A percentile compares a stretch with the other conserved stretches of the same genome.
Conservation (phyloP, 176 grass and related monocot species). For the Neostapfia colusana region DNA sequence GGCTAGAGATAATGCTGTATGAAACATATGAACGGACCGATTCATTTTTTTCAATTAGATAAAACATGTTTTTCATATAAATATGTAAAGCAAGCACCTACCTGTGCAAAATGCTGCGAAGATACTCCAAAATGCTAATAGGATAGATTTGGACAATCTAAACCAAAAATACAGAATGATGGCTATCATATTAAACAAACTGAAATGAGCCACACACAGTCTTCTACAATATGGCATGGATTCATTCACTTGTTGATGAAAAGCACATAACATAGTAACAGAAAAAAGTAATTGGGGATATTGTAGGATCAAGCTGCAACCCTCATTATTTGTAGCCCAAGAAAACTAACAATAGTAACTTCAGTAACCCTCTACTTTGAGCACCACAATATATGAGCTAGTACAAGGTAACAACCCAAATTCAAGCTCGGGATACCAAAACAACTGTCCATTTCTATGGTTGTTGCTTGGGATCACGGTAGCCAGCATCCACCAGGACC, state of each 20-base stretch:
- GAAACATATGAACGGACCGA: neutral
- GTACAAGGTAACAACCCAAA: neutral
- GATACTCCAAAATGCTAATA: neutral
- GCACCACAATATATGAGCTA: conserved; percentile 34
- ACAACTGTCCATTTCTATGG: conserved; percentile 42
- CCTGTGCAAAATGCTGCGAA: neutral
- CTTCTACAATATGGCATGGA: neutral
- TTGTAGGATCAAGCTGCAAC: conserved; percentile 35
- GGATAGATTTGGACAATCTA: conserved; percentile 11
- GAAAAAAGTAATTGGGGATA: conserved; percentile 1
- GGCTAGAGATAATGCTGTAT: neutral
- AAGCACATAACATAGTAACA: neutral
- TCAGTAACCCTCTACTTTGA: conserved; percentile 29
- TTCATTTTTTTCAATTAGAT: neutral
- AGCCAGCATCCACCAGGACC: conserved; percentile 86
- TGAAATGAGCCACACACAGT: neutral
- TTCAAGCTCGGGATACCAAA: neutral
- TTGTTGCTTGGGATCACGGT: conserved; percentile 86
- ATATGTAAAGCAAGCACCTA: neutral
- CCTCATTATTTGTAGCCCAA: conserved; percentile 44
- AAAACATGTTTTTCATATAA: neutral
- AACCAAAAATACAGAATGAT: neutral
- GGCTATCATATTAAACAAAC: neutral
- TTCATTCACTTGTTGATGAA: conserved; percentile 21
- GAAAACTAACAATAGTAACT: conserved; percentile 24